phyloP scores from a whole-genome alignment of 345 rosid genomes.

The Citrus hindsii region DNA sequence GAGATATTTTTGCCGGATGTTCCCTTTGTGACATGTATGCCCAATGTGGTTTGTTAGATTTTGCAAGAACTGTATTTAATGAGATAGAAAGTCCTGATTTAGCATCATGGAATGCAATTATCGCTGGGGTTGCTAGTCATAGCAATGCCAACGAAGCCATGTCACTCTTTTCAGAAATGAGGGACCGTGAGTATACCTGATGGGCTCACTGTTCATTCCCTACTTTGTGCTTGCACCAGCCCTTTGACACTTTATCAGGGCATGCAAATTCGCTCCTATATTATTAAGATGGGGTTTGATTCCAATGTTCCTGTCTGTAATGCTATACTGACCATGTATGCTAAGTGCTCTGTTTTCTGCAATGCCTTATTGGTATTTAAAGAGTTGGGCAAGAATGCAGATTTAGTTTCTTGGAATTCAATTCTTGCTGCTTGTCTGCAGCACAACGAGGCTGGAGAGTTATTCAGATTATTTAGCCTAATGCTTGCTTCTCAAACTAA shows the following conservation, averaged over 20 bases:
- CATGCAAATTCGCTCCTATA: conserved; percentile 47
- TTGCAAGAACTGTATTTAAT: conserved; percentile 38
- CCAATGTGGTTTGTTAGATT: conserved; percentile 39
- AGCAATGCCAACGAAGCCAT: conserved; percentile 36
- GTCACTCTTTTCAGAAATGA: conserved; percentile 34
- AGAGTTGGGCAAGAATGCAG: conserved; percentile 38
- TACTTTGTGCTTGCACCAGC: conserved; percentile 43
- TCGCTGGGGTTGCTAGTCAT: conserved; percentile 49
- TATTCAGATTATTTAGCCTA: too few species aligned
- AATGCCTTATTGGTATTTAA: conserved; percentile 48
- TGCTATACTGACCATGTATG: conserved; percentile 54
- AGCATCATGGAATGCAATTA: conserved; percentile 57
- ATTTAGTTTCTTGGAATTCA: conserved; percentile 67
- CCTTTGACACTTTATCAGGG: conserved; percentile 38
- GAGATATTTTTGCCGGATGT: conserved; percentile 40
- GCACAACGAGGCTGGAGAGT: too few species aligned
- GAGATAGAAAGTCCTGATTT: conserved; percentile 53
- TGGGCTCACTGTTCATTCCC: conserved; percentile 40
- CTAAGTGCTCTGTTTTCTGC: conserved; percentile 23
- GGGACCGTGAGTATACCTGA: conserved; percentile 36
- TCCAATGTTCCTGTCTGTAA: conserved; percentile 43
- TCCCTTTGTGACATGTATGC: conserved; percentile 64
- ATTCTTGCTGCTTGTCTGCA: too few species aligned
- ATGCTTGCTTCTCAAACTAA: too few species aligned
- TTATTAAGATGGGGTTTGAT: conserved; percentile 40